Percentiles rank a stretch among this genome's conserved stretches.
These are phyloP conservation scores for Urochloa ruziziensis DNA, from an alignment of 176 grass and related monocot genomes.

Conservation along the genomic window DNA sequence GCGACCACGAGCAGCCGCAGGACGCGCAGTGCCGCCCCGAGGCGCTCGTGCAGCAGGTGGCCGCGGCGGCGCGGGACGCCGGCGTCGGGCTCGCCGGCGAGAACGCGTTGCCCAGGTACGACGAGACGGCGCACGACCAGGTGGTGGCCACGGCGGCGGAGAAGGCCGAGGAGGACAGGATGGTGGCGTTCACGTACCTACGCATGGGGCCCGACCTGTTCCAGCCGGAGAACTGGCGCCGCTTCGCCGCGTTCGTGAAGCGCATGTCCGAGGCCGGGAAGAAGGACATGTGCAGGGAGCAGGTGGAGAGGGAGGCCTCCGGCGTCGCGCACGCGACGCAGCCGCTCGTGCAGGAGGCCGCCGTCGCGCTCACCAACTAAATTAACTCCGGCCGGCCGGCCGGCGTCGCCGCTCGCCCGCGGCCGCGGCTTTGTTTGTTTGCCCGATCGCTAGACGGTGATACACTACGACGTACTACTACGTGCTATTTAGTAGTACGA, in stretches of 20 bases:
- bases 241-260: conserved; percentile 63
- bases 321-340: conserved; percentile 52
- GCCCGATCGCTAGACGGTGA: not conserved
- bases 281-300: conserved; percentile 3
- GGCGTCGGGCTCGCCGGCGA: conserved; percentile 55
- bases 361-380: conserved; percentile 26
- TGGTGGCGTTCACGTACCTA: conserved; percentile 92
- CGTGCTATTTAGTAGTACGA: not conserved
- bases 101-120: conserved; percentile 74
- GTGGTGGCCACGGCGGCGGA: conserved; percentile 46
- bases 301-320: conserved; percentile 35
- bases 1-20: conserved; percentile 69
- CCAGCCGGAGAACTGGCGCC: conserved; percentile 60
- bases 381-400: no score
- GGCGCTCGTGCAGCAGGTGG: conserved; percentile 68
- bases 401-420: not conserved
- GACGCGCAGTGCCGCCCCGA: conserved; percentile 63
- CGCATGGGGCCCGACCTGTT: conserved; percentile 66
- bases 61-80: conserved; percentile 35
- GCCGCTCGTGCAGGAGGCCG: conserved; percentile 57
- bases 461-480: not conserved
- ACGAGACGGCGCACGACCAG: conserved; percentile 62
- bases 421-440: not conserved
- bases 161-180: conserved; percentile 33
- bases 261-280: conserved; percentile 40